Evolutionary conservation across 2,329 filamentous ascomycete species (phyloP).

Genomic region (Apiospora saccharicola): DNA sequence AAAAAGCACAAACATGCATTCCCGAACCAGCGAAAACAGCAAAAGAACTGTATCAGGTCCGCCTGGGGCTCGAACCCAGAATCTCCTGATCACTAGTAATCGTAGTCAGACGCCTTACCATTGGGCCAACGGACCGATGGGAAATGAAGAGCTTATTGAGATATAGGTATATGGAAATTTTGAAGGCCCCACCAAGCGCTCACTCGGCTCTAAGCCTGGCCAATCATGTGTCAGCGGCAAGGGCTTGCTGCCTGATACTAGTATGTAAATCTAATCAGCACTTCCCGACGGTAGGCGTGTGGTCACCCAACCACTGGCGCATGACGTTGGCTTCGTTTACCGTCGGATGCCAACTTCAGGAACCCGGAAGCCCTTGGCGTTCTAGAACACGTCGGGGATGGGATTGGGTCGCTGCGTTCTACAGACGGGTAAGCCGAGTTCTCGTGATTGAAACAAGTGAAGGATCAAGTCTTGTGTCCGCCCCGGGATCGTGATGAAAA

Average conservation of each 20-base stretch:
- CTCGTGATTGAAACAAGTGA: conserved; percentile 10
- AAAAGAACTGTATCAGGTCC: neutral
- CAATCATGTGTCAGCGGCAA: neutral
- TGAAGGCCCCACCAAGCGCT: neutral
- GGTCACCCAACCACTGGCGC: neutral
- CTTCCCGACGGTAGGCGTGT: neutral
- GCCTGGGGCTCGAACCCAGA: conserved; percentile 30
- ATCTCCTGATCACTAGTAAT: conserved; percentile 32
- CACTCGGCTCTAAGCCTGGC: neutral
- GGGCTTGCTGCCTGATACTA: neutral
- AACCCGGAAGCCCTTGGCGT: neutral
- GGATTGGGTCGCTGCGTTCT: neutral
- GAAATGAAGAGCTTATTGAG: neutral
- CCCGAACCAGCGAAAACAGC: neutral
- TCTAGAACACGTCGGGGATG: neutral
- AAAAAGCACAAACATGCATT: neutral
- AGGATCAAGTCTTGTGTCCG: neutral
- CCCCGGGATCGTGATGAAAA: neutral
- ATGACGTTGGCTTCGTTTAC: neutral
- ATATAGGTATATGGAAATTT: neutral
- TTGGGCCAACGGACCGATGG: conserved; percentile 41
- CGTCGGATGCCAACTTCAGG: conserved; percentile 5
- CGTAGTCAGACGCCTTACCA: conserved; percentile 55
- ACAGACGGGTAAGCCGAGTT: neutral
- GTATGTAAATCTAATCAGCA: neutral